Base-by-base conservation (phyloP, 176 grass and related monocot genomes). In the Aegilops umbellulata region DNA sequence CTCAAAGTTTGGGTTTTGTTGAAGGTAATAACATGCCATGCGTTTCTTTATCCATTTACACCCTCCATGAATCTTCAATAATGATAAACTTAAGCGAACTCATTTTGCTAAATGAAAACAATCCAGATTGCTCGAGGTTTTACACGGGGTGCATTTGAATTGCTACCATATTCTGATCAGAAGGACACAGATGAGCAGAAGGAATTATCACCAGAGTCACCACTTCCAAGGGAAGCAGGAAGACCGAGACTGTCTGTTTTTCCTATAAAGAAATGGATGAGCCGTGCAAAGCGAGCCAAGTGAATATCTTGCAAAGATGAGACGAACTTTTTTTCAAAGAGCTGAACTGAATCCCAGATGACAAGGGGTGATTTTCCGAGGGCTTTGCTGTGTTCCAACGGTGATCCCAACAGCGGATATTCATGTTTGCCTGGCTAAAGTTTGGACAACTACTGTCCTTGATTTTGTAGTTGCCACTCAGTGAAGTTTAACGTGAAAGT, bases 1-100 rank as follows among this genome's bases (percentile, higher is more conserved):
- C 91, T 98, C 55, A 95, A 98, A 91, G 96, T 98, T 77, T 87
- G 91, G 91, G 90, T 98, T 85, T 86, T 95, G 63, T 86, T 98
- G 60, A 94, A 98, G 93, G 96, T 98, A 89, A 89, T 6, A 34
- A 6, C 51, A 57, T 86, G 34, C n/a, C 83, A 31, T 60, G 20
- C 26, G 17, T 76, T 73, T 31, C 30, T 34, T 76, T 42, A 76
- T 44, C 58, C 41, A 67, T 82, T 65, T 83, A 14, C 31, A 75
- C 20, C 26, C n/a, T 63, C 10, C 31, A 49, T 77, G 41, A 3
- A 41, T 84, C 11, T 80, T 82, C 14, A 77, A 19, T 4, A 61
- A 10, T 78, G 30, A 36, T 67, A 62, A 29, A 9, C 30, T 24
- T 79, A 73, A 35, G 30, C 16, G 17, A 38, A 49, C 41, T 90